These are phyloP conservation scores for Penicillium cataractarum DNA, from an alignment of 495 filamentous ascomycete genomes.

Conservation along the genomic window DNA sequence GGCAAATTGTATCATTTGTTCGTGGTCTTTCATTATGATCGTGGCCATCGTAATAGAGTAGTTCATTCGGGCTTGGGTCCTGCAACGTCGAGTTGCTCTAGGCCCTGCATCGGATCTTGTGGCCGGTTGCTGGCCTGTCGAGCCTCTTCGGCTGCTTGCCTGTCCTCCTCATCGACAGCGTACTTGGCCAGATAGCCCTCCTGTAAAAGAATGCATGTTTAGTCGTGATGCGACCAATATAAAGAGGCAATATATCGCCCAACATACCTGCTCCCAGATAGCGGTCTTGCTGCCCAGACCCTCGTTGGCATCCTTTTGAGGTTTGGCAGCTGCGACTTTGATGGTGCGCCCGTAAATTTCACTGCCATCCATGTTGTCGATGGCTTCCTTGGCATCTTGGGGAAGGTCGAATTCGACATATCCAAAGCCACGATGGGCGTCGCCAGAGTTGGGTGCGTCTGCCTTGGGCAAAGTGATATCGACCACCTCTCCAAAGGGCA, in stretches of 20 bases:
- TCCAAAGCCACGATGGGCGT: conserved; percentile 88
- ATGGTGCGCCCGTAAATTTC: conserved; percentile 93
- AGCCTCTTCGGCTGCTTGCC: conserved; percentile 62
- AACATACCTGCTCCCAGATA: conserved; percentile 92
- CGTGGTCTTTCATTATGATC: conserved; percentile 31
- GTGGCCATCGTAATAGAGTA: conserved; percentile 24
- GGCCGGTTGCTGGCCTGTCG: conserved; percentile 54
- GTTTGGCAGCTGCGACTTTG: conserved; percentile 89
- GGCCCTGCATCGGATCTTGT: conserved; percentile 92
- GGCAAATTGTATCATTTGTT: conserved; percentile 37
- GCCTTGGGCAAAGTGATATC: conserved; percentile 89
- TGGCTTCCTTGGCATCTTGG: conserved; percentile 89
- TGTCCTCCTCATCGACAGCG: conserved; percentile 87
- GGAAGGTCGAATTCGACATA: conserved; percentile 93
- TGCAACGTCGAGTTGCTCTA: conserved; percentile 91
- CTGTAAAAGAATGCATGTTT: conserved; percentile 47
- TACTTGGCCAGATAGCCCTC: conserved; percentile 92
- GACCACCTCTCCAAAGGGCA: conserved; percentile 93
- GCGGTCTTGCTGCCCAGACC: conserved; percentile 93
- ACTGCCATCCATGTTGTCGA: conserved; percentile 98
- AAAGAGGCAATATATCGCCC: conserved; percentile 12
- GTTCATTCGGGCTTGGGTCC: conserved; percentile 80
- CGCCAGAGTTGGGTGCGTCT: conserved; percentile 67
- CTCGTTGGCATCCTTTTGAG: conserved; percentile 85
- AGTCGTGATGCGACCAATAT: conserved; percentile 26